Evolutionary conservation across 2,329 filamentous ascomycete species (phyloP), one percentile per base, ranked within the genome.

Genomic region (Fusarium albosuccineum): DNA sequence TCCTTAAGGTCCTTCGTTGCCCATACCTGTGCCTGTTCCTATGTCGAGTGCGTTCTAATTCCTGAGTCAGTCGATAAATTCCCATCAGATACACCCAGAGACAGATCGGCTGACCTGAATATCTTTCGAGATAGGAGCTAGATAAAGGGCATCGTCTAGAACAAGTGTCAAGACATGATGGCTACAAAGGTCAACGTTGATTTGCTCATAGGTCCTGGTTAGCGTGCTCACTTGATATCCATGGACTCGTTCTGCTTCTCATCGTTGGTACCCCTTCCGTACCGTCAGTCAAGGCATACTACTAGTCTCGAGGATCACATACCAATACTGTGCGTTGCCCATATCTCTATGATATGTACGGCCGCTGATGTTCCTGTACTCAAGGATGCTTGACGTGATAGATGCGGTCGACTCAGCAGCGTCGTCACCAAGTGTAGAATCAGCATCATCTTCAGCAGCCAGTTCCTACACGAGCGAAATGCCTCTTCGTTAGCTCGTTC

Each of bases 221-320:
- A 1, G 0, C 5, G 2, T 0, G 7, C 63, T 40, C 1, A 69
- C 66, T 69, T 66, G 14, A 70, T 68, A 1, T 69, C 66, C 67
- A 70, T 70, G 1, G 67, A 70, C 8, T 70, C 66, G 4, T 64
- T 69, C 14, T 70, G 67, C 2, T 54, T 57, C 5, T 70, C 63
- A 13, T 70, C 67, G 5, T 70, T 70, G 0, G 67, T 56, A 1
- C 62, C 67, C 66, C 66, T 70, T 1, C 0, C 13, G 9, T 5
- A 0, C 1, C n/a, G 10, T 66, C 33, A 58, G 33, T 7, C 5
- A 14, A 1, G 8, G 3, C 1, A 16, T 42, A 8, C 17, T 17
- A 6, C 2, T 2, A 5, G 1, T 1, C 14, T 0, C 3, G 2
- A 4, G 0, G 2, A n/a, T 0, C 27, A 46, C 62, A 0, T n/a